These are phyloP conservation scores for Sphaerostilbella broomeana DNA, from an alignment of 2,329 filamentous ascomycete genomes.

Conservation along the genomic window DNA sequence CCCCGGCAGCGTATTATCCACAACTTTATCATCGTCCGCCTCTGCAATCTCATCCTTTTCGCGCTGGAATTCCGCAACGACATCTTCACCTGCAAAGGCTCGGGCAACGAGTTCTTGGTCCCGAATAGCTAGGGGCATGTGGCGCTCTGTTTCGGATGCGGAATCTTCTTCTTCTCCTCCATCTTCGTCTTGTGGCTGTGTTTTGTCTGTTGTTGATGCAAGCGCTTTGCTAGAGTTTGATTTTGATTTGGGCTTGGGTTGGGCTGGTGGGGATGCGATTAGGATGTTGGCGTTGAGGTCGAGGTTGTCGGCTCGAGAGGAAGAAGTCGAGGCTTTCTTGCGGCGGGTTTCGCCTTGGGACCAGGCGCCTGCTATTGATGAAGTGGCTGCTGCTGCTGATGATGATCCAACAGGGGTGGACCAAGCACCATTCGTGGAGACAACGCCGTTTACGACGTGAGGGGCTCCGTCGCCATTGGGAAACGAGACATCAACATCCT, in stretches of 20 bases:
- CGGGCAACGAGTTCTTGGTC: slow-evolving; percentile 66
- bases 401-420: no score
- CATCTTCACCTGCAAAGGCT: slow-evolving; percentile 86
- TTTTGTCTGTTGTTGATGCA: neutral
- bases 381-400: slow-evolving; percentile 18
- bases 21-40: slow-evolving; percentile 75
- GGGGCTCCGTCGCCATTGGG: slow-evolving; percentile 17
- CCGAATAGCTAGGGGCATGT: slow-evolving; percentile 51
- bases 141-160: slow-evolving; percentile 41
- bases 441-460: slow-evolving; percentile 15
- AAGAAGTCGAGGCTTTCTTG: slow-evolving; percentile 31
- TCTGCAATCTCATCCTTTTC: slow-evolving; percentile 69
- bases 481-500: slow-evolving; percentile 23
- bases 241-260: slow-evolving; percentile 26
- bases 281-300: slow-evolving; percentile 34
- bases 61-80: slow-evolving; percentile 68
- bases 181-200: slow-evolving; percentile 12
- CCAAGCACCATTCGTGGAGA: slow-evolving; percentile 16
- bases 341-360: slow-evolving; percentile 32
- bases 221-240: slow-evolving; percentile 16
- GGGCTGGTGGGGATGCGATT: slow-evolving; percentile 24
- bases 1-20: slow-evolving; percentile 81
- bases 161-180: slow-evolving; percentile 35
- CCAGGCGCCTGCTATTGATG: slow-evolving; percentile 35
- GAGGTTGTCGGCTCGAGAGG: slow-evolving; percentile 30